Evolutionary conservation across 148 eudicot species (phyloP).

Genomic region (Arctostaphylos glauca): DNA sequence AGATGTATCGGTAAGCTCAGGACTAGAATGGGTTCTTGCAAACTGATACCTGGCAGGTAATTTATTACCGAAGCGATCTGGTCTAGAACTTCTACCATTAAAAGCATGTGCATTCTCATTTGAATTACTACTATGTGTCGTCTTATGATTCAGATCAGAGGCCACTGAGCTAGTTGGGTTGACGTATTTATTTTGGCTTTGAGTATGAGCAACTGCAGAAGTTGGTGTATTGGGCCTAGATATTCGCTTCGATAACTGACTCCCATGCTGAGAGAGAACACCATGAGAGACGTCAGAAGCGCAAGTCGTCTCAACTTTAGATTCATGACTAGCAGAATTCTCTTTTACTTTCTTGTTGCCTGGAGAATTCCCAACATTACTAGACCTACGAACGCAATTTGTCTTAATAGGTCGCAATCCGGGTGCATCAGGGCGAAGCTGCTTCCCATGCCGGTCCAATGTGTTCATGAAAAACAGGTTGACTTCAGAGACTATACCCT

Average conservation of each 20-base stretch:
- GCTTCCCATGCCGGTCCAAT: conserved; percentile 55
- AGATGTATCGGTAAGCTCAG: conserved; percentile 40
- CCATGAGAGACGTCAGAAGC: background rate
- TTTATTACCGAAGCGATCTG: conserved; percentile 27
- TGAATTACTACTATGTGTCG: conserved; percentile 12
- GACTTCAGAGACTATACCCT: conserved; percentile 41
- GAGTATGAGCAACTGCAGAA: conserved; percentile 3
- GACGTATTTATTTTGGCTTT: conserved; percentile 13
- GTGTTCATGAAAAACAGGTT: conserved; percentile 57
- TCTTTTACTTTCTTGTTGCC: conserved; percentile 16
- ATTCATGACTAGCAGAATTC: conserved; percentile 8
- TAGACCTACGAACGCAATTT: conserved; percentile 8
- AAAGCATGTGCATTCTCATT: conserved; percentile 28
- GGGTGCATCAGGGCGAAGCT: conserved; percentile 45
- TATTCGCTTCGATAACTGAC: background rate
- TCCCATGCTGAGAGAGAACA: conserved; percentile 11
- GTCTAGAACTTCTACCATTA: conserved; percentile 23
- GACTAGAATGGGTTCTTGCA: conserved; percentile 53
- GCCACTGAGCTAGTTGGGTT: conserved; percentile 13
- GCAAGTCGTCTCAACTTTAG: conserved; percentile 8
- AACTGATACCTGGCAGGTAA: conserved; percentile 35
- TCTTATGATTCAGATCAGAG: conserved; percentile 21
- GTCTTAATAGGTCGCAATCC: conserved; percentile 13
- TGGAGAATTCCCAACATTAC: conserved; percentile 6
- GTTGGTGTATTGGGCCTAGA: conserved; percentile 9